Conservation (phyloP, 805 yeast species). For the Wickerhamomyces pijperi region DNA sequence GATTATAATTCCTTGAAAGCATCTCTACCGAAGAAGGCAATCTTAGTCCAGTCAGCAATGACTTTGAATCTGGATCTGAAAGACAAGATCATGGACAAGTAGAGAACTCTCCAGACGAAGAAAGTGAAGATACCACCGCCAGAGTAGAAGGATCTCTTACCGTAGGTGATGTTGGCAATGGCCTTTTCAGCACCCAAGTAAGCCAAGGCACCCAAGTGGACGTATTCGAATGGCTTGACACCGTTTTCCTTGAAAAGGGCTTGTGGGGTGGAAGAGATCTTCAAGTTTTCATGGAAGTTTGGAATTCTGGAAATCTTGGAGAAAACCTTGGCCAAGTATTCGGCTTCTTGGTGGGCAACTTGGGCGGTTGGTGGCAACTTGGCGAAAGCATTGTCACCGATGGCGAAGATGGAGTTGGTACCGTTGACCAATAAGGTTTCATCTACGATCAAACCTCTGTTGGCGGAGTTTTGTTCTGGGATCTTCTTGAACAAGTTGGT, state of each 20-base stretch:
- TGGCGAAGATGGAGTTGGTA: conserved; percentile 68
- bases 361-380: conserved; percentile 94
- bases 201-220: conserved; percentile 87
- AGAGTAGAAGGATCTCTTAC: conserved; percentile 70
- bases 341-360: conserved; percentile 92
- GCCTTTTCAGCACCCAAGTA: conserved; percentile 91
- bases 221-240: conserved; percentile 60
- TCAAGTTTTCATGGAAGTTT: conserved; percentile 26
- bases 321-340: conserved; percentile 63
- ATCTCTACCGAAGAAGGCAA: conserved; percentile 84
- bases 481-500: conserved; percentile 57
- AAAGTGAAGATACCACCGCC: conserved; percentile 84
- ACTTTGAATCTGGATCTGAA: conserved; percentile 82
- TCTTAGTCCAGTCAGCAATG: conserved; percentile 80
- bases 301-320: conserved; percentile 37
- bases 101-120: conserved; percentile 88
- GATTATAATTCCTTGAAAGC: conserved; percentile 66
- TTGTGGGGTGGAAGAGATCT: conserved; percentile 24
- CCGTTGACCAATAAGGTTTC: conserved; percentile 77
- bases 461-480: conserved; percentile 70
- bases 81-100: conserved; percentile 81
- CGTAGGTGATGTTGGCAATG: conserved; percentile 79
- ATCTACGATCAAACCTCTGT: conserved; percentile 79
- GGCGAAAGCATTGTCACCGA: conserved; percentile 88
- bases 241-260: conserved; percentile 35